These are phyloP conservation scores for Byssoonygena ceratinophila DNA, from an alignment of 2,329 filamentous ascomycete species.

Conservation along the genomic window DNA sequence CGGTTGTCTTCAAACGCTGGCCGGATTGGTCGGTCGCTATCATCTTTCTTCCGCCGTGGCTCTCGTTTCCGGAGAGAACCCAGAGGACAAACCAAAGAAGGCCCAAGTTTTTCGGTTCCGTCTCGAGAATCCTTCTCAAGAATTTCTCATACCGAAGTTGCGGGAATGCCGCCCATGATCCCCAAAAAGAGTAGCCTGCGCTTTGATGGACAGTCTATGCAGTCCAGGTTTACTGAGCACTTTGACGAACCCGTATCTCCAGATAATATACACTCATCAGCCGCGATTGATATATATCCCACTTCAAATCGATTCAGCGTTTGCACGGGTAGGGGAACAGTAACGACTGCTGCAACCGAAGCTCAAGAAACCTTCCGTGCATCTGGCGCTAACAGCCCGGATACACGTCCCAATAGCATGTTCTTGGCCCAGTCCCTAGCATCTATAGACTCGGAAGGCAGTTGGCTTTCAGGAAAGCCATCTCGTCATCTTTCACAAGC, in stretches of 20 bases:
- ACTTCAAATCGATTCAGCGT: constrained; percentile 11
- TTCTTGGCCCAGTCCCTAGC: constrained; percentile 71
- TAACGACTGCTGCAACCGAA: constrained; percentile 20
- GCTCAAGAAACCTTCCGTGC: constrained; percentile 28
- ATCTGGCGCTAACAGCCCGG: constrained; percentile 35
- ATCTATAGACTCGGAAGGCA: constrained; percentile 89
- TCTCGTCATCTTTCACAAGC: constrained; percentile 41
- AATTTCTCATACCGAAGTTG: constrained; percentile 34
- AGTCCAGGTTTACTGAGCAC: constrained; percentile 87
- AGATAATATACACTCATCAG: constrained; percentile 69
- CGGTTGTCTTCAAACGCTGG: constrained; percentile 21
- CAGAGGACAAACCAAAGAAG: constrained; percentile 1
- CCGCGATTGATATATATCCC: constrained; percentile 41
- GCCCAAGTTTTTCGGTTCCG: constrained; percentile 62
- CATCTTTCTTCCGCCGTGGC: constrained; percentile 66
- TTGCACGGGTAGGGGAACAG: constrained; percentile 7
- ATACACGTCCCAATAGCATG: constrained; percentile 40
- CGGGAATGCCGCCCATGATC: constrained; percentile 27
- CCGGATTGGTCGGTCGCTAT: constrained; percentile 42
- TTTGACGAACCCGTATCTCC: constrained; percentile 73
- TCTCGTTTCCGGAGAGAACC: constrained; percentile 6
- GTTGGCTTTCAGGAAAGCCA: constrained; percentile 78
- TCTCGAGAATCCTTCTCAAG: constrained; percentile 74
- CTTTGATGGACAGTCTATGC: constrained; percentile 58
- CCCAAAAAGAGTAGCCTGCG: constrained; percentile 36